Conservation (phyloP, 2,329 filamentous ascomycete species). For the Botrytis elliptica region DNA sequence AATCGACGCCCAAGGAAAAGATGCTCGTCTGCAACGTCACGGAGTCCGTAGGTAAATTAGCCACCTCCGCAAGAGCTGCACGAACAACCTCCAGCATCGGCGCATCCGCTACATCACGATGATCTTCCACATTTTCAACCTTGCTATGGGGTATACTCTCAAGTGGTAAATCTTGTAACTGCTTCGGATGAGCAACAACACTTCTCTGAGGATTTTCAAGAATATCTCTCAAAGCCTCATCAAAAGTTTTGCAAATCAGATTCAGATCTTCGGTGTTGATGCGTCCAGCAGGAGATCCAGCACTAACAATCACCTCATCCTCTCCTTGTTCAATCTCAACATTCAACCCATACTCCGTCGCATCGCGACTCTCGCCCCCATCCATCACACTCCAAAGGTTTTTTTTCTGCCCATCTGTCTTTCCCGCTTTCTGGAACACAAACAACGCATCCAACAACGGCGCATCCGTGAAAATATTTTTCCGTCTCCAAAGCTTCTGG, state of each 20-base stretch:
- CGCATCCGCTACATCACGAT: not conserved
- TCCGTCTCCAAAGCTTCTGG: conserved; percentile 1
- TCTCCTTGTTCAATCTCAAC: conserved; percentile 7
- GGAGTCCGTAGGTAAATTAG: not conserved
- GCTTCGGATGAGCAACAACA: not conserved
- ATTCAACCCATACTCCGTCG: conserved; percentile 17
- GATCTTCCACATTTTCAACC: not conserved
- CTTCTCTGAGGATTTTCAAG: conserved; percentile 2
- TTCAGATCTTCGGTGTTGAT: conserved; percentile 11
- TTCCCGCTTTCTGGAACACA: conserved; percentile 5
- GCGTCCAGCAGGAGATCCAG: conserved; percentile 11
- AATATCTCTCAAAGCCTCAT: conserved; percentile 3
- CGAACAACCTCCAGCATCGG: conserved; percentile 6
- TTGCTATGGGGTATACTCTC: not conserved
- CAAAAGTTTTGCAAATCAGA: not conserved
- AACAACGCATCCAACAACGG: conserved; percentile 15
- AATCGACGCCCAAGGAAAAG: conserved; percentile 1
- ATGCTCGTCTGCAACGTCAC: not conserved
- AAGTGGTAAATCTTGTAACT: not conserved
- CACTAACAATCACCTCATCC: not conserved
- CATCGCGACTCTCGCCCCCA: not conserved
- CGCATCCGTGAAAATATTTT: not conserved
- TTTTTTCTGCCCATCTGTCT: not conserved
- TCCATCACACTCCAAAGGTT: conserved; percentile 2
- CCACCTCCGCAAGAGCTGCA: not conserved